Evolutionary conservation across 2,329 filamentous ascomycete genomes (phyloP), one percentile per base, ranked within the genome.

Genomic region (Fusarium musae): DNA sequence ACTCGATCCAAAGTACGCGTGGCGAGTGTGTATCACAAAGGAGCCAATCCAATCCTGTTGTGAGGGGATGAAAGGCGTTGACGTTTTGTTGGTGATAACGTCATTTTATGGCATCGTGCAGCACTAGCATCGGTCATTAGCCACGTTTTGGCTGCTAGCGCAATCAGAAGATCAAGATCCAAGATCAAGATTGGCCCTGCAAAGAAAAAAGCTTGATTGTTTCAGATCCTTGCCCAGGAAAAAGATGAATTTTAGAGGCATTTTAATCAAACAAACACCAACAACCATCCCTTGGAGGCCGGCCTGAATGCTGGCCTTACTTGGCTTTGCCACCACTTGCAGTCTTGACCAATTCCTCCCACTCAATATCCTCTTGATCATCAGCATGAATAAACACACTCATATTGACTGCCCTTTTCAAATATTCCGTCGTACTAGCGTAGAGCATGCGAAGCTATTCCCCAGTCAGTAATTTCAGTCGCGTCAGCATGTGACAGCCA

Each of bases 381-480:
- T 66, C 74, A 7, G 73, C 74, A 26, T 75, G 73, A 6, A 74
- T 70, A 12, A 69, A 75, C 13, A 56, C 30, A 2, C 70, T 60
- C 11, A 75, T 43, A 5, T 74, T 74, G 6, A 75, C 36, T 19
- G 70, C 63, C 8, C 40, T 74, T 23, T 74, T 75, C n/a, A 75
- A 15, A n/a, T 72, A 49, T n/a, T 75, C 73, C 59, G 69, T 69
- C 2, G 73, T 75, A 21, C 64, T 75, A 16, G 74, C 73, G n/a
- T 75, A 72, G 11, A 75, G 47, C 73, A 72, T 75, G 13, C 74
- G 74, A 37, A 71, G 61, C 74, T 75, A 6, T 12, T 28, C 26
- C 4, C 5, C 17, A 23, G 11, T 49, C 34, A 49, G 23, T 6
- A 23, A 19, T 13, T 10, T 10, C 4, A 42, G 21, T 34, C n/a